Evolutionary conservation across 2,329 filamentous ascomycete species (phyloP).

Genomic region (Sarocladium oryzae): DNA sequence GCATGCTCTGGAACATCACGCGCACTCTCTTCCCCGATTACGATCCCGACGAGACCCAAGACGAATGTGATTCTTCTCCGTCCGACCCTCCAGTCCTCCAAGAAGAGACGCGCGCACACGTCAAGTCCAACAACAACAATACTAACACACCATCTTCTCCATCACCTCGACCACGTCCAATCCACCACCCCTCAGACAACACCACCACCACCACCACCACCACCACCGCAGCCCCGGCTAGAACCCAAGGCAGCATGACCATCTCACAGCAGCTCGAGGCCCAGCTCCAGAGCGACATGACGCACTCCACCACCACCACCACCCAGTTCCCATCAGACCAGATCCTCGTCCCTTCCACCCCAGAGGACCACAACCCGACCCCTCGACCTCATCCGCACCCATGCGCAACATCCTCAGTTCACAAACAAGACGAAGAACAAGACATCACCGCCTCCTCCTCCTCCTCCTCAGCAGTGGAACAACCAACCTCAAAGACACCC

Average conservation of each 20-base stretch:
- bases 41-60: constrained; percentile 17
- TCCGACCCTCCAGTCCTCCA: too few species aligned
- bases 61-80: too few species aligned
- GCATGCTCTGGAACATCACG: constrained; percentile 51
- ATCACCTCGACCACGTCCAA: constrained; percentile 9
- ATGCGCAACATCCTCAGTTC: too few species aligned
- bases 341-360: constrained; percentile 28
- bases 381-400: neutral
- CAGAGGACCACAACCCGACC: constrained; percentile 14
- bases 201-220: neutral
- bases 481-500: constrained; percentile 5
- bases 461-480: neutral
- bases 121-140: too few species aligned
- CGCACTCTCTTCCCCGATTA: constrained; percentile 37
- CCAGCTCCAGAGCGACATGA: constrained; percentile 42
- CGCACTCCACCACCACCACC: constrained; percentile 31
- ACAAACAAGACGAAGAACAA: constrained; percentile 11
- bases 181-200: too few species aligned
- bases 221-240: neutral
- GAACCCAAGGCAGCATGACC: constrained; percentile 20
- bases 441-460: neutral
- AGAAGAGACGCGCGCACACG: too few species aligned
- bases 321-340: constrained; percentile 25
- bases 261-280: constrained; percentile 47
- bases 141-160: too few species aligned